Base-by-base conservation (phyloP, 257 asterid genomes). In the Avicennia marina region DNA sequence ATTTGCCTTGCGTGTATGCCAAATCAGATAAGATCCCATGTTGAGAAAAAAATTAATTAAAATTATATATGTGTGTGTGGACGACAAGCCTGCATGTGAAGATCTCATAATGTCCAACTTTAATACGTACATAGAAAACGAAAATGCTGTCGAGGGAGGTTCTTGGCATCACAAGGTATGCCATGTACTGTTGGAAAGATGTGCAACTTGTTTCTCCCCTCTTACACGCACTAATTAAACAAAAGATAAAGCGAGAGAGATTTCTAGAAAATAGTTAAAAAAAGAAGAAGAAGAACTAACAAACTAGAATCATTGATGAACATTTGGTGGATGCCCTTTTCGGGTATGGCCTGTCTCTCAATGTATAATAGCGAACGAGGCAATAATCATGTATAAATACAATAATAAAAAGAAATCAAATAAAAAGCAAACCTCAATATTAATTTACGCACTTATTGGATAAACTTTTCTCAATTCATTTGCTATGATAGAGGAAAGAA, bases 31-130 rank as follows among this genome's bases (percentile, higher is more conserved):
- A 6, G 8, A 31, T 11, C 5, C 16, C 6, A 12, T 18, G 6
- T 4, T n/a, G n/a, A n/a, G n/a, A n/a, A 32, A n/a, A 49, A 49
- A 27, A 33, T 22, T 22, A 25, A 15, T n/a, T n/a, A n/a, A n/a
- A n/a, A n/a, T n/a, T n/a, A 16, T 26, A 11, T n/a, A n/a, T 15
- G 24, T 29, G 19, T n/a, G n/a, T n/a, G 22, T n/a, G 42, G 60
- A 36, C 22, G 39, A 26, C 32, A 24, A 12, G 31, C 17, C 32
- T 27, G 15, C 27, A 33, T 54, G 40, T 10, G 27, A 16, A 24
- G 27, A 47, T n/a, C n/a, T 22, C 24, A 39, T 12, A 60, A 22
- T 48, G 58, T 60, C n/a, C 66, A 48, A 60, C 50, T 22, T 34
- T 38, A 24, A 7, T 31, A 20, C 53, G 24, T 29, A n/a, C n/a